A percentile compares a stretch with the other conserved stretches of the same genome.
These are phyloP conservation scores for Fusarium caatingaense DNA, from an alignment of 2,329 filamentous ascomycete species.

Conservation along the genomic window DNA sequence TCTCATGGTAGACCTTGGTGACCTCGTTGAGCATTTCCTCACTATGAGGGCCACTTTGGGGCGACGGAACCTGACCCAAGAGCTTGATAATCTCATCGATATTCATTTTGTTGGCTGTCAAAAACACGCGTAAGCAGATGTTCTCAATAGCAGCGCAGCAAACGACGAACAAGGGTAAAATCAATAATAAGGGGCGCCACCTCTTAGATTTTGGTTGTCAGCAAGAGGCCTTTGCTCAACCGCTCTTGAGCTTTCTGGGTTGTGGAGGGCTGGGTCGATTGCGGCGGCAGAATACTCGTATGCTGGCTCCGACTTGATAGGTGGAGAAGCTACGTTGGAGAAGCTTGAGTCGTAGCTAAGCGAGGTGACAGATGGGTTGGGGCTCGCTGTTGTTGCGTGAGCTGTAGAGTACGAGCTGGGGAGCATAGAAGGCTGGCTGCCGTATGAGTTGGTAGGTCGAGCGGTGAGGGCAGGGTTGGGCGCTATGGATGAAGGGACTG, in stretches of 20 bases:
- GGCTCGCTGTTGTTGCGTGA: slow-evolving; percentile 48
- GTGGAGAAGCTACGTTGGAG: slow-evolving; percentile 46
- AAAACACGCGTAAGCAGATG: slow-evolving; percentile 49
- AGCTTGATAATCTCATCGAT: slow-evolving; percentile 77
- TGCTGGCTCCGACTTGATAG: slow-evolving; percentile 54
- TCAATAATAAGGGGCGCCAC: slow-evolving; percentile 60
- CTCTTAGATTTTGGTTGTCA: slow-evolving; percentile 59
- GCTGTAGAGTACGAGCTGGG: slow-evolving; percentile 57
- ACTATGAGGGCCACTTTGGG: slow-evolving; percentile 63
- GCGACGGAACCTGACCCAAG: slow-evolving; percentile 69
- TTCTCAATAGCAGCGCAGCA: slow-evolving; percentile 46
- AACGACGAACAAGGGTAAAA: slow-evolving; percentile 46
- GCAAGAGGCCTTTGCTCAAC: slow-evolving; percentile 47
- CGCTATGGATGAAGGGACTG: slow-evolving; percentile 43
- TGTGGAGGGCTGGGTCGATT: slow-evolving; percentile 75
- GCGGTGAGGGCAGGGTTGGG: slow-evolving; percentile 42
- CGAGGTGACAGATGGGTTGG: slow-evolving; percentile 47
- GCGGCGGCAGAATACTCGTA: slow-evolving; percentile 68
- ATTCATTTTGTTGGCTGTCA: slow-evolving; percentile 65
- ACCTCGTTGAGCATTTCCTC: slow-evolving; percentile 72
- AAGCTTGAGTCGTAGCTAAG: slow-evolving; percentile 52
- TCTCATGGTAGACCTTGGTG: slow-evolving; percentile 76
- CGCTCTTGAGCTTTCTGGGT: slow-evolving; percentile 42
- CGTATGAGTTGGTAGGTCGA: slow-evolving; percentile 56
- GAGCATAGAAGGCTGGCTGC: slow-evolving; percentile 58